phyloP scores from a whole-genome alignment of 2,329 filamentous ascomycete genomes.

The Xylariaceae sp. region DNA sequence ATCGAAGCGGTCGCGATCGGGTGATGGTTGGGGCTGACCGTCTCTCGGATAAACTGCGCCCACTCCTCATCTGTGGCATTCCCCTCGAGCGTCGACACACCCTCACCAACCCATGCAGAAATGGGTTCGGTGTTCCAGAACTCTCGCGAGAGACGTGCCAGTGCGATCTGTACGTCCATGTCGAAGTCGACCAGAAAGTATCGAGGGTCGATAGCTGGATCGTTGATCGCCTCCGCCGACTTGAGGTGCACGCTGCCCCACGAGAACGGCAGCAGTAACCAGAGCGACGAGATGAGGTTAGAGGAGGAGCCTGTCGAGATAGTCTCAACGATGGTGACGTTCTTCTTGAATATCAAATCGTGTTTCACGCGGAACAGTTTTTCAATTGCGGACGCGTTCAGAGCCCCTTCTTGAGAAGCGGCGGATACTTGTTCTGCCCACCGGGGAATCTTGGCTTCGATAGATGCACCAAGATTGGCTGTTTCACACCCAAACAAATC shows the following conservation, averaged over 20 bases:
- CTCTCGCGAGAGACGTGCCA: conserved; percentile 24
- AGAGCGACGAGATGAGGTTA: conserved; percentile 33
- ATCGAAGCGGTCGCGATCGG: conserved; percentile 45
- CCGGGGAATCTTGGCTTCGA: conserved; percentile 18
- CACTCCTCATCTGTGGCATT: conserved; percentile 28
- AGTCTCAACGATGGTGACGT: conserved; percentile 43
- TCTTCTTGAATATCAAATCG: conserved; percentile 41
- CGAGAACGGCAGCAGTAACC: conserved; percentile 34
- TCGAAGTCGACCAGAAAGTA: conserved; percentile 34
- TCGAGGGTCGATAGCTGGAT: conserved; percentile 33
- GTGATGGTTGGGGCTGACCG: conserved; percentile 30
- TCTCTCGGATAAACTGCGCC: conserved; percentile 14
- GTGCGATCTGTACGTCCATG: conserved; percentile 21
- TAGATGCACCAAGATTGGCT: conserved; percentile 19
- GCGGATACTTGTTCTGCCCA: conserved; percentile 28
- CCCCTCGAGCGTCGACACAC: conserved; percentile 19
- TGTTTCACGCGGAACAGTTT: conserved; percentile 40
- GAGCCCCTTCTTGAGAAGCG: conserved; percentile 20
- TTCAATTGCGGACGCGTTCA: conserved; percentile 31
- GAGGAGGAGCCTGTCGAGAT: conserved; percentile 31
- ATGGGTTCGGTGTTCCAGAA: conserved; percentile 30
- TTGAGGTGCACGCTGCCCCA: conserved; percentile 37
- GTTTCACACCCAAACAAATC: conserved; percentile 30
- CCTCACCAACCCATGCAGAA: conserved; percentile 11
- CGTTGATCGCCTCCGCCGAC: conserved; percentile 29